A percentile compares a stretch with the other conserved stretches of the same genome.
phyloP scores from a whole-genome alignment of 179 eudicot genomes.

The Gypsophila paniculata region DNA sequence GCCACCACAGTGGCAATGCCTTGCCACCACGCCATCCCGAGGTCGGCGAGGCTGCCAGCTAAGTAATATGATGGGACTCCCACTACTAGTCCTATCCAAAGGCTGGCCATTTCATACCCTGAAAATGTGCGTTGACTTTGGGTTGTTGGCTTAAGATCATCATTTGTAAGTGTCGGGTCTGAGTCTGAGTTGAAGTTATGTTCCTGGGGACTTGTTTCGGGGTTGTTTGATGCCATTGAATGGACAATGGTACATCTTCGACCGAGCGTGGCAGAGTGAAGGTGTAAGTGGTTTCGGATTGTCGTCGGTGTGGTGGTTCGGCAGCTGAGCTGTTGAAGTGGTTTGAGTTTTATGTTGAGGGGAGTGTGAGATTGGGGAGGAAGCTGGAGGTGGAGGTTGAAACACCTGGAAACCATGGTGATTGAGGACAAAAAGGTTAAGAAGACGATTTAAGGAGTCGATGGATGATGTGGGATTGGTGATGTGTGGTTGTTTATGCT shows the following conservation, averaged over 20 bases:
- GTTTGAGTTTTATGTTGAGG: constrained; percentile 17
- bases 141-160: constrained; percentile 71
- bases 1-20: constrained; percentile 83
- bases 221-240: constrained; percentile 39
- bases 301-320: constrained; percentile 12
- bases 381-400: constrained; percentile 45
- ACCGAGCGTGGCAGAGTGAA: constrained; percentile 9
- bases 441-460: constrained; percentile 13
- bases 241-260: constrained; percentile 21
- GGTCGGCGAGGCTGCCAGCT: constrained; percentile 89
- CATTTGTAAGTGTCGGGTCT: constrained; percentile 66
- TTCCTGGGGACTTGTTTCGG: neutral
- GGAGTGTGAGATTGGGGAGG: constrained; percentile 36
- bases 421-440: neutral
- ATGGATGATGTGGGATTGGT: constrained; percentile 33
- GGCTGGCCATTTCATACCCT: constrained; percentile 80
- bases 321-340: constrained; percentile 12
- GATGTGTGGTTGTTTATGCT: constrained; percentile 33
- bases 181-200: constrained; percentile 24
- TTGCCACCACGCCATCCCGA: constrained; percentile 99
- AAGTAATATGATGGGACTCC: constrained; percentile 93
- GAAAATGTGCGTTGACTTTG: constrained; percentile 55
- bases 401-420: constrained; percentile 51
- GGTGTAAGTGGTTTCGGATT: constrained; percentile 17
- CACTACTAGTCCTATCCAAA: constrained; percentile 90